Conservation (phyloP, 805 yeast species). For the Candida takata region DNA sequence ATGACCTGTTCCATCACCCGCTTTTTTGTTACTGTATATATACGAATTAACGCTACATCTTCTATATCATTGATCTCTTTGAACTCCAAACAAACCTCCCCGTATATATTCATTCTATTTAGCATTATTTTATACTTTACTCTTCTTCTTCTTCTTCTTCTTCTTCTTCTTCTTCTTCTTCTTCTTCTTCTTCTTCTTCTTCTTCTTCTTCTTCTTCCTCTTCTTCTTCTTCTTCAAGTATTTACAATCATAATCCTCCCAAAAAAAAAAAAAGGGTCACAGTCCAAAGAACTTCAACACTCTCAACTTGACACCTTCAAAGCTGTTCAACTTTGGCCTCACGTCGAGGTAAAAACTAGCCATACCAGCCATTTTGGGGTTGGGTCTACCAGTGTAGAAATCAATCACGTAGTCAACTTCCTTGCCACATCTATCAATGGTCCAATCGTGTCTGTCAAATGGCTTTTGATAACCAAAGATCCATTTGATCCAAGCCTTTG, state of each 20-base stretch:
- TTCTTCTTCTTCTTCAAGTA: too few species aligned
- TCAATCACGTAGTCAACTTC: constrained; percentile 88
- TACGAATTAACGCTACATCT: too few species aligned
- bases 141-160: too few species aligned
- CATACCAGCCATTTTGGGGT: constrained; percentile 36
- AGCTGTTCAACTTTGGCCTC: constrained; percentile 78
- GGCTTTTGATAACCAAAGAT: constrained; percentile 68
- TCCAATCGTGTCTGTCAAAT: constrained; percentile 97
- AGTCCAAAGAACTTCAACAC: constrained; percentile 54
- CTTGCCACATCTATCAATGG: constrained; percentile 75
- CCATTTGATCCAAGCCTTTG: constrained; percentile 67
- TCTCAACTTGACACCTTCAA: constrained; percentile 77
- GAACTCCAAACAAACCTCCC: too few species aligned
- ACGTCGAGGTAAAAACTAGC: constrained; percentile 78
- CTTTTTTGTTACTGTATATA: constrained; percentile 4
- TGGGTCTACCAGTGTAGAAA: constrained; percentile 59
- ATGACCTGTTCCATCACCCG: too few species aligned
- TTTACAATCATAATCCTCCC: constrained; percentile 1
- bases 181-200: too few species aligned
- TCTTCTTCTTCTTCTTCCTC: too few species aligned
- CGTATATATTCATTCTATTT: too few species aligned
- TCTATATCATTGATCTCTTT: too few species aligned
- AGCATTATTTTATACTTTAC: too few species aligned
- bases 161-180: too few species aligned
- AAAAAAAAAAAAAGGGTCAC: constrained; percentile 13